Evolutionary conservation across 116 monocot genomes (phyloP).

Genomic region (Trichopus zeylanicus): DNA sequence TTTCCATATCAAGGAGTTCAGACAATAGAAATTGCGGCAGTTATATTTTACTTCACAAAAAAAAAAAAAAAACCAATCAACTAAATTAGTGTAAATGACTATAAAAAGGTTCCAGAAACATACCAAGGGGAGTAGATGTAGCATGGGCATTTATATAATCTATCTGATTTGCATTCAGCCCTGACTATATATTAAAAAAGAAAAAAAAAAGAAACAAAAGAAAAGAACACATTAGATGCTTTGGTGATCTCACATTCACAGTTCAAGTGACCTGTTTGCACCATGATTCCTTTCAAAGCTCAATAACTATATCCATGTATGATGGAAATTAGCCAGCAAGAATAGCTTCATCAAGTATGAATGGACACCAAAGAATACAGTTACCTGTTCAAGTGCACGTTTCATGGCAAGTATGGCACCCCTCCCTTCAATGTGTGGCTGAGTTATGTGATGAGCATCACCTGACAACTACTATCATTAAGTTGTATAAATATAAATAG

Average conservation of each 20-base stretch:
- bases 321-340: background rate
- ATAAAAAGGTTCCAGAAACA: background rate
- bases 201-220: too few relatives aligned
- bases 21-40: too few relatives aligned
- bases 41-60: too few relatives aligned
- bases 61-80: too few relatives aligned
- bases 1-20: too few relatives aligned
- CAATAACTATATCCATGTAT: background rate
- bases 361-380: background rate
- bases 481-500: too few relatives aligned
- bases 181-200: slow-evolving; percentile 52
- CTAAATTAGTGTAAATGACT: background rate
- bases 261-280: background rate
- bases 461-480: slow-evolving; percentile 58
- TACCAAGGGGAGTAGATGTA: slow-evolving; percentile 94
- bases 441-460: slow-evolving; percentile 94
- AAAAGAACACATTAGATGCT: too few relatives aligned
- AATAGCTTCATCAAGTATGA: background rate
- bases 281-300: background rate
- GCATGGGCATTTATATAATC: slow-evolving; percentile 98
- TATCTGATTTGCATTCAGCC: slow-evolving; percentile 66
- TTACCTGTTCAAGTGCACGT: slow-evolving; percentile 77
- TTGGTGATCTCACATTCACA: background rate
- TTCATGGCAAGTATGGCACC: slow-evolving; percentile 92
- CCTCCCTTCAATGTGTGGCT: slow-evolving; percentile 83